Evolutionary conservation across 176 grass and related monocot genomes (phyloP).

Genomic region (Guadua angustifolia): DNA sequence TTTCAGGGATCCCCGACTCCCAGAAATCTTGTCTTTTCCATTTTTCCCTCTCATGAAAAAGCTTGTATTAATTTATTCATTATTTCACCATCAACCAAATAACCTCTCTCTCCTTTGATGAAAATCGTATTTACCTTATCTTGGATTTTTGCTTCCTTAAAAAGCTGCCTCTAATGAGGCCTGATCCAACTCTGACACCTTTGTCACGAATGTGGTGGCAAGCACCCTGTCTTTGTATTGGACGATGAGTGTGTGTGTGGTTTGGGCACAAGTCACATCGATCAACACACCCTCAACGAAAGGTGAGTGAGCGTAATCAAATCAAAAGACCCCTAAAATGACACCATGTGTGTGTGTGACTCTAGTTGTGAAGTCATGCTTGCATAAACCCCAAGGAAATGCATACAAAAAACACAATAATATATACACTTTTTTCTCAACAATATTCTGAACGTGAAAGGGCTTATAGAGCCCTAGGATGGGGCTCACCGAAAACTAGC

Average conservation of each 20-base stretch:
- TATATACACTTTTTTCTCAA: slow-evolving; percentile 20
- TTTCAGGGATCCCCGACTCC: slow-evolving; percentile 23
- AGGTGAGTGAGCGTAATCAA: slow-evolving; percentile 49
- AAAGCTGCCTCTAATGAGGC: slow-evolving; percentile 42
- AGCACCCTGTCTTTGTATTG: slow-evolving; percentile 56
- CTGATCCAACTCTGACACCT: slow-evolving; percentile 41
- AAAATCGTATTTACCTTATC: slow-evolving; percentile 47
- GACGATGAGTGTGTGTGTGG: slow-evolving; percentile 47
- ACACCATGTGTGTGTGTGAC: too few species aligned
- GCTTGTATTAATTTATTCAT: background rate
- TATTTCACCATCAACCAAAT: slow-evolving; percentile 22
- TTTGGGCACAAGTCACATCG: slow-evolving; percentile 51
- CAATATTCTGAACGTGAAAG: slow-evolving; percentile 40
- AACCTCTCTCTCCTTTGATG: background rate
- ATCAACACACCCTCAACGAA: slow-evolving; percentile 43
- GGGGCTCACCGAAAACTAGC: slow-evolving; percentile 28
- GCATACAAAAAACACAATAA: slow-evolving; percentile 33
- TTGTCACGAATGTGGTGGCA: slow-evolving; percentile 61
- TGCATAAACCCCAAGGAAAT: slow-evolving; percentile 48
- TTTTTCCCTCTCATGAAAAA: slow-evolving; percentile 27
- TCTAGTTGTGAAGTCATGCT: slow-evolving; percentile 44
- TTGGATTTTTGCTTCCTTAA: slow-evolving; percentile 57
- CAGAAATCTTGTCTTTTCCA: slow-evolving; percentile 32
- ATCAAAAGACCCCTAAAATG: slow-evolving; percentile 3
- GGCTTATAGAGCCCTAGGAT: slow-evolving; percentile 22